Conservation (phyloP, 2,329 filamentous ascomycete species). For the Daldinia sp. region DNA sequence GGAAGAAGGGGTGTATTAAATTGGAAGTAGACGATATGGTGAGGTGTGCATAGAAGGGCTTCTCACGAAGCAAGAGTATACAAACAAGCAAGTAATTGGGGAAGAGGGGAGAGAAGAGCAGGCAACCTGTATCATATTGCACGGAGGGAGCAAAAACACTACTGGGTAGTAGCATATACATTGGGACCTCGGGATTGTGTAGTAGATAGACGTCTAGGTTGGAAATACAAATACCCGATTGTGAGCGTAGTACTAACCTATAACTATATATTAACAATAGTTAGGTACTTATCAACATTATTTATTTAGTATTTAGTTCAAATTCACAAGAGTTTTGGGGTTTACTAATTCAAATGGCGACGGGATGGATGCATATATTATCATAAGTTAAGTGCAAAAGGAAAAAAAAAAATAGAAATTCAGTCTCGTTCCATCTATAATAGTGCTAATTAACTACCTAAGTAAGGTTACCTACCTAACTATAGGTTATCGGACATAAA, state of each 20-base stretch:
- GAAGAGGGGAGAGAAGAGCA: neutral
- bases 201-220: neutral
- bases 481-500: neutral
- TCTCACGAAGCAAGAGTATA: neutral
- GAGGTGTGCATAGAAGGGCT: neutral
- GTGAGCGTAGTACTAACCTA: neutral
- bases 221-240: slow-evolving; percentile 11
- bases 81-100: neutral
- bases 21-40: neutral
- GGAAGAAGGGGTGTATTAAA: neutral
- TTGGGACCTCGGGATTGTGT: neutral
- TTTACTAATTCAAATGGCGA: too few relatives aligned
- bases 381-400: too few relatives aligned
- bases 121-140: neutral
- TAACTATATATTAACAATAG: neutral
- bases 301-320: too few relatives aligned
- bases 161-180: neutral
- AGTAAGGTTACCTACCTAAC: too few relatives aligned
- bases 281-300: neutral
- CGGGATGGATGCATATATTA: too few relatives aligned
- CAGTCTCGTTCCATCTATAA: too few relatives aligned
- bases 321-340: too few relatives aligned
- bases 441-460: too few relatives aligned
- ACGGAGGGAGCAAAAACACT: neutral
- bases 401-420: neutral